These are phyloP conservation scores for Ochromonas danica DNA, from an alignment of 108 stramenopile genomes.

Conservation along the genomic window DNA sequence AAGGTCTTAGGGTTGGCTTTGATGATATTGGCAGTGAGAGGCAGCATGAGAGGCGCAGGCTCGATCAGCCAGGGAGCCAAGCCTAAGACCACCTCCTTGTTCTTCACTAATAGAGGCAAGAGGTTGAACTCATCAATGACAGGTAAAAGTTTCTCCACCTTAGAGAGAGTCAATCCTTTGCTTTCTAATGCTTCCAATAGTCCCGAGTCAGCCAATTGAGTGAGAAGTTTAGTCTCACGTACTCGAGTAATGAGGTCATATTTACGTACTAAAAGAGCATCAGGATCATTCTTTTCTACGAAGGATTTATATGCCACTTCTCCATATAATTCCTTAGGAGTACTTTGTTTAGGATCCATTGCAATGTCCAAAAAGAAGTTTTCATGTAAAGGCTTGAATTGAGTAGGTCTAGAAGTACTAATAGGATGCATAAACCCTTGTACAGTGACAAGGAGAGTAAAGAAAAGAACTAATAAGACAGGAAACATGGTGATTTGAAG, in stretches of 20 bases:
- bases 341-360: not conserved
- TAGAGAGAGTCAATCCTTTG: not conserved
- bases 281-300: not conserved
- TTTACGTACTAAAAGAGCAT: not conserved
- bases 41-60: not conserved
- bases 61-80: not conserved
- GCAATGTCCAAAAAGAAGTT: not conserved
- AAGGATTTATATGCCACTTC: not conserved
- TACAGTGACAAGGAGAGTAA: no score
- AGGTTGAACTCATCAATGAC: not conserved
- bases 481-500: no score
- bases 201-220: not conserved
- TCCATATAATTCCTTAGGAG: not conserved
- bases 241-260: not conserved
- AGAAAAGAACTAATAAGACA: no score
- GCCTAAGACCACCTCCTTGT: not conserved
- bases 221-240: not conserved
- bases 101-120: not conserved
- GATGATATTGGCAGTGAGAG: not conserved
- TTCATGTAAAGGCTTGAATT: not conserved
- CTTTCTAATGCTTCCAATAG: not conserved
- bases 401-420: no score
- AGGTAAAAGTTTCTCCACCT: not conserved
- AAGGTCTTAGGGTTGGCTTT: not conserved
- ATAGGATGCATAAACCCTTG: no score